phyloP scores from a whole-genome alignment of 306 rosid species.

The Hippophae tibetana region DNA sequence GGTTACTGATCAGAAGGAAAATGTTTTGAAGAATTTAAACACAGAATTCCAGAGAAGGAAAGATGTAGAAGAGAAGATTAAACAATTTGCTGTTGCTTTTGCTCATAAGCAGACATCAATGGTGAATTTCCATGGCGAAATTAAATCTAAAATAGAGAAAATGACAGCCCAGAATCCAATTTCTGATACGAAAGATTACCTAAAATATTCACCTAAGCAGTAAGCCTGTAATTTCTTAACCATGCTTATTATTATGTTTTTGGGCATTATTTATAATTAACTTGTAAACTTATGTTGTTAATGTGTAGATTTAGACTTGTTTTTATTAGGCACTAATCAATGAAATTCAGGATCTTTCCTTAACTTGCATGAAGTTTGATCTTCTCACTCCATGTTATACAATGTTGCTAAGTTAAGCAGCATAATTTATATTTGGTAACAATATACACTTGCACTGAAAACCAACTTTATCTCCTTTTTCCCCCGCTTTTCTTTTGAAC shows the following conservation, averaged over 20 bases:
- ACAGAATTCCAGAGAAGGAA: slow-evolving; percentile 58
- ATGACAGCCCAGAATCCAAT: slow-evolving; percentile 37
- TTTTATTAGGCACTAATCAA: not conserved
- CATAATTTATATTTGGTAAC: no score
- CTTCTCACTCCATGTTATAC: no score
- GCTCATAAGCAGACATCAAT: slow-evolving; percentile 51
- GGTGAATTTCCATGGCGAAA: slow-evolving; percentile 45
- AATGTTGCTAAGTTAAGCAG: no score
- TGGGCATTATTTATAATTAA: not conserved
- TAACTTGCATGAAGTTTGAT: no score
- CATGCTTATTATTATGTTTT: not conserved
- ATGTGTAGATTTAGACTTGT: not conserved
- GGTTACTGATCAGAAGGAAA: slow-evolving; percentile 52
- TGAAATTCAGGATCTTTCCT: no score
- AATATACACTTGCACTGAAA: no score
- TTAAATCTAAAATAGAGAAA: slow-evolving; percentile 46
- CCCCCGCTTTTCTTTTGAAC: no score
- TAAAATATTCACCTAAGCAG: not conserved
- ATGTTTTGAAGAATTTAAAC: slow-evolving; percentile 49
- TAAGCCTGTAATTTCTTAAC: not conserved
- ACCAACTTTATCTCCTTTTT: no score
- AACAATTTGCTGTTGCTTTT: slow-evolving; percentile 57
- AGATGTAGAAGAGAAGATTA: slow-evolving; percentile 64
- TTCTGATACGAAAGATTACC: slow-evolving; percentile 17
- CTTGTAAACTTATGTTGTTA: not conserved